Conservation (phyloP, 2,329 filamentous ascomycete genomes). For the Pseudocercospora fijiensis region DNA sequence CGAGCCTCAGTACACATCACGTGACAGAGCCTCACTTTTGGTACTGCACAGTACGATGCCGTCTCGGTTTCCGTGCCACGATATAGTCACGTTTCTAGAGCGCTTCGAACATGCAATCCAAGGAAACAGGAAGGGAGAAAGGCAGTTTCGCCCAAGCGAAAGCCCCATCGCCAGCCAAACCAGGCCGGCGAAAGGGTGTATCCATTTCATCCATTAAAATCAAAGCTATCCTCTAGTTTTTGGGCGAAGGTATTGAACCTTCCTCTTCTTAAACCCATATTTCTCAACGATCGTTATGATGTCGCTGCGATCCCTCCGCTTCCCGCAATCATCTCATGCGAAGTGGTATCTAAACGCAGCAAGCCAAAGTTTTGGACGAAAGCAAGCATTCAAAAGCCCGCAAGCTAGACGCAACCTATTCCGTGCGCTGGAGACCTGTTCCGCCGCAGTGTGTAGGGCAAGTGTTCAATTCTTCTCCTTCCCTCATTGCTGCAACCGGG, state of each 20-base stretch:
- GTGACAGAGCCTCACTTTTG: background rate
- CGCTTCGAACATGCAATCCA: too few relatives aligned
- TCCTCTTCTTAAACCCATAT: background rate
- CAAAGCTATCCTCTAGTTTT: slow-evolving; percentile 7
- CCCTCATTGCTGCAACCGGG: background rate
- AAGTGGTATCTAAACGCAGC: slow-evolving; percentile 10
- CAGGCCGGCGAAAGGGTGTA: background rate
- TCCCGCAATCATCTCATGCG: slow-evolving; percentile 5
- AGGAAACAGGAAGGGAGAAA: background rate
- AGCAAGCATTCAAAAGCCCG: slow-evolving; percentile 4
- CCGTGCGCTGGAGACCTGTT: background rate
- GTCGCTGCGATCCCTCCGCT: slow-evolving; percentile 4
- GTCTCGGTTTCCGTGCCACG: background rate
- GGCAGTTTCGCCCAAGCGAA: background rate
- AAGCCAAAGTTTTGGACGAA: slow-evolving; percentile 2
- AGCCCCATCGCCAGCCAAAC: background rate
- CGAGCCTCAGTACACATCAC: background rate
- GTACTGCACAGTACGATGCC: background rate
- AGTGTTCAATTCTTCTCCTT: background rate
- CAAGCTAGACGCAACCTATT: background rate
- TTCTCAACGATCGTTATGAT: slow-evolving; percentile 4
- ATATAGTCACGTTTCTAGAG: too few relatives aligned
- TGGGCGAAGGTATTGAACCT: background rate
- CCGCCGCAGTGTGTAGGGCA: background rate
- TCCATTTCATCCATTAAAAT: background rate